Evolutionary conservation across 2,329 filamentous ascomycete species (phyloP), one percentile per base, ranked within the genome.

Genomic region (Botrytis deweyae): DNA sequence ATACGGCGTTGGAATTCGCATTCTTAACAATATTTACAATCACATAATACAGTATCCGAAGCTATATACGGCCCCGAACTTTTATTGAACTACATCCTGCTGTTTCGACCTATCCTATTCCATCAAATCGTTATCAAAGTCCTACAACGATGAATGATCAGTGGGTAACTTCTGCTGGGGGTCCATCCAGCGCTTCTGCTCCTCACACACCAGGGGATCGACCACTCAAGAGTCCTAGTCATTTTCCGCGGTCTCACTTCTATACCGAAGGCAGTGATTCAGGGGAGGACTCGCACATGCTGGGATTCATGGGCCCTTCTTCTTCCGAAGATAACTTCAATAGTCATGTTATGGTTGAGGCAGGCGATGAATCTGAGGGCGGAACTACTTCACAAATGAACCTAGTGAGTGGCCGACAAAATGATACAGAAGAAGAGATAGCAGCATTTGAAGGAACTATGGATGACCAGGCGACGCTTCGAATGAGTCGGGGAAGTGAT

Each of bases 281-380:
- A 18, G 71, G 64, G 12, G 71, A 73, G 55, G 71, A 73, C 55
- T 73, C 71, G 42, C 71, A 69, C 40, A 73, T 73, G 33, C 20
- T 73, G 38, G 46, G 71, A 42, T 73, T 62, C 12, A 62, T 73
- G 64, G 71, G 71, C 3, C 71, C 71, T 33, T 73, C 71, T 40
- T 73, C 71, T n/a, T 73, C 71, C 33, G 71, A 73, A 33, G 64
- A 73, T 49, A 73, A 73, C n/a, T 49, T 69, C 33, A 73, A 73
- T 62, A 73, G 71, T 42, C 64, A 69, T 36, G 58, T 69, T 52
- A 73, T 73, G 64, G 71, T 69, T 33, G 52, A 61, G 40, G 10
- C 38, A 52, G 64, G 66, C 36, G 64, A 69, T 12, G 71, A 62
- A 46, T 73, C 71, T 52, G 71, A 73, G 40, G 52, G 10, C 12